These are phyloP conservation scores for Bryoglossum gracile DNA, from an alignment of 495 filamentous ascomycete genomes.

Conservation along the genomic window DNA sequence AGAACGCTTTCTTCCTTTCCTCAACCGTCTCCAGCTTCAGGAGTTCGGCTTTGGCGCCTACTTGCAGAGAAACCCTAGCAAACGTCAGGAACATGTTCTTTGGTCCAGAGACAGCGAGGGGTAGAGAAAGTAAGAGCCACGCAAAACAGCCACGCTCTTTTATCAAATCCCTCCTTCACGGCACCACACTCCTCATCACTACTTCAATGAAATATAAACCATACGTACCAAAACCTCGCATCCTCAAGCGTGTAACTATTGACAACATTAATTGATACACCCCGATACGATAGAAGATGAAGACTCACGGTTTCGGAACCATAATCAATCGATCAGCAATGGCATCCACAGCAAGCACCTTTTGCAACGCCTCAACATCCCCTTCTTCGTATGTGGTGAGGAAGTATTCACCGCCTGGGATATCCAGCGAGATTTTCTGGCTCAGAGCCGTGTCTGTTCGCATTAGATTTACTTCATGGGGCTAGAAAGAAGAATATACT, in stretches of 20 bases:
- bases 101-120: too few species aligned
- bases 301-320: slow-evolving; percentile 16
- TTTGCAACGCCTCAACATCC: slow-evolving; percentile 6
- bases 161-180: too few species aligned
- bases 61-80: not conserved
- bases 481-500: not conserved
- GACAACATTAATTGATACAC: not conserved
- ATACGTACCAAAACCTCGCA: slow-evolving; percentile 14
- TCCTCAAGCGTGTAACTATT: slow-evolving; percentile 10
- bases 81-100: too few species aligned
- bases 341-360: slow-evolving; percentile 5
- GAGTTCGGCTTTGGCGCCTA: not conserved
- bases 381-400: slow-evolving; percentile 9
- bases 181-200: too few species aligned
- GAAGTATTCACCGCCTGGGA: slow-evolving; percentile 11
- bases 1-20: slow-evolving; percentile 6
- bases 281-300: not conserved
- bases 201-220: too few species aligned
- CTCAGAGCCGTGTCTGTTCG: slow-evolving; percentile 4
- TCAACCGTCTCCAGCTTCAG: not conserved
- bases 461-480: not conserved
- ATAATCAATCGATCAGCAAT: slow-evolving; percentile 9
- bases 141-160: too few species aligned
- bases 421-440: slow-evolving; percentile 8
- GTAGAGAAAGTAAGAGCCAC: too few species aligned